phyloP scores from a whole-genome alignment of 2,329 filamentous ascomycete species.

The Colletotrichum eremochloae region DNA sequence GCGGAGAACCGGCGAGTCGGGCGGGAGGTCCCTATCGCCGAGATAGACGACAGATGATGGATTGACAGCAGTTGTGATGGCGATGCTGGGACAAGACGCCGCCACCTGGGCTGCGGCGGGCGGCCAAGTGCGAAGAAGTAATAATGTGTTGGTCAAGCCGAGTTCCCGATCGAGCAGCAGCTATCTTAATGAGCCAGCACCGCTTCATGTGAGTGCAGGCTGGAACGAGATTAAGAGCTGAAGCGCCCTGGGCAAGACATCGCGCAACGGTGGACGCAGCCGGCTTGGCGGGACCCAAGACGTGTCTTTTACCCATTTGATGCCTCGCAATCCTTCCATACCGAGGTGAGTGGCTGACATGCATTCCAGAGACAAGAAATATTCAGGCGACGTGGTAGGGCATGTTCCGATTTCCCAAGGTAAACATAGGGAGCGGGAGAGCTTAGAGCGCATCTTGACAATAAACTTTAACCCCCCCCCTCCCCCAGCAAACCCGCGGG shows the following conservation, averaged over 20 bases:
- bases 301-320: slow-evolving; percentile 6
- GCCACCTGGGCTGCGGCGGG: slow-evolving; percentile 4
- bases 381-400: neutral
- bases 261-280: slow-evolving; percentile 11
- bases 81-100: neutral
- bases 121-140: neutral
- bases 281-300: slow-evolving; percentile 18
- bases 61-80: neutral
- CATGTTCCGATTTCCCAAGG: neutral
- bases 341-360: neutral
- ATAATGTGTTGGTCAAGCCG: neutral
- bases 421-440: neutral
- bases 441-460: neutral
- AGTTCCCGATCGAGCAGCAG: neutral
- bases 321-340: neutral
- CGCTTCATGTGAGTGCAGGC: neutral
- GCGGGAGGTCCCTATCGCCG: slow-evolving; percentile 6
- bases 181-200: neutral
- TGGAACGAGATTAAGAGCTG: slow-evolving; percentile 9
- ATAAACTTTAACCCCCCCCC: neutral
- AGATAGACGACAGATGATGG: neutral
- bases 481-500: neutral
- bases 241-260: slow-evolving; percentile 30
- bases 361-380: neutral
- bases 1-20: neutral